Evolutionary conservation across 208 protist genomes (phyloP), one percentile per base, ranked within the genome.

Genomic region (Trypanosoma vivax): DNA sequence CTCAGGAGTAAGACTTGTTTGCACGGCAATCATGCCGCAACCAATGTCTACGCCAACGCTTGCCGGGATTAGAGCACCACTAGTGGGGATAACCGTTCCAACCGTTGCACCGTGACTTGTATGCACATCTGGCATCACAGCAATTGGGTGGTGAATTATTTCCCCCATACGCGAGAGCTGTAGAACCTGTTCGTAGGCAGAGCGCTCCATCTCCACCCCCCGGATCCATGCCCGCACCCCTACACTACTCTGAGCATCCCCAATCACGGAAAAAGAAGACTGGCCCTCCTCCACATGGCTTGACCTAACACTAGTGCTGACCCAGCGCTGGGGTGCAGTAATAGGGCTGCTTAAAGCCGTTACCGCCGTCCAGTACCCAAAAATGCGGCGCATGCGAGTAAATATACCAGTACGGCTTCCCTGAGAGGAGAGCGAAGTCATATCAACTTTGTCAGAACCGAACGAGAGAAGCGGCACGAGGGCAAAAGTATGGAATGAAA

Each of bases 41-140:
- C 89, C 89, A 56, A 96, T 92, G 55, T 94, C 87, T 2, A 96
- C 86, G 6, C 90, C 86, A 30, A 96, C 90, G 40, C 76, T 83
- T 1, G 87, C 63, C 2, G 90, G 90, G 48, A 94, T 94, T 40
- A 96, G 60, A 5, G 86, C 86, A 14, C 43, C 51, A 18, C 67
- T 79, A 7, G 81, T 91, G 11, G 86, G 83, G 45, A 96, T 84
- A n/a, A 94, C 87, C 7, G 79, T 79, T 21, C 86, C 86, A 1
- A 96, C 81, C 0, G 84, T 91, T 37, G 74, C 84, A 29, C 85
- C 89, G 9, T 82, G 79, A 40, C 89, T 86, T 5, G 73, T 62
- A 56, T 96, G 89, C 13, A 92, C 82, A 56, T 96, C 89, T 6
- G 89, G 86, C 89, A 96, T 94, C 11, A 89, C 82, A 0, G 79